These are phyloP conservation scores for Backusella luteola DNA, from an alignment of 192 early-diverging fungal species.

Conservation along the genomic window DNA sequence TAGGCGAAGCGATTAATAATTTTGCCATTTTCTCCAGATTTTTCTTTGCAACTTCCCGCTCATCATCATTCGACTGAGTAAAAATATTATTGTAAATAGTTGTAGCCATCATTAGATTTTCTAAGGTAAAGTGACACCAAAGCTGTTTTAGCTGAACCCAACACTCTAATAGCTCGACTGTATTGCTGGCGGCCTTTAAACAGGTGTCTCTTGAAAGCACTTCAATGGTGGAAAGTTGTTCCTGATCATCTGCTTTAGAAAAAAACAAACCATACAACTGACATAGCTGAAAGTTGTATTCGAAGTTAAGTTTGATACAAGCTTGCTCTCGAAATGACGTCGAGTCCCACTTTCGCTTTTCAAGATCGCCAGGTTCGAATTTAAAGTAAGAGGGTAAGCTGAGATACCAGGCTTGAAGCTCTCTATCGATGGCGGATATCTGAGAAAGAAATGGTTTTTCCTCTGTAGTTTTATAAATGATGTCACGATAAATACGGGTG, in stretches of 20 bases:
- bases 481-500: slow-evolving; percentile 30
- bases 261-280: slow-evolving; percentile 35
- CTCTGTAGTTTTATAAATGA: slow-evolving; percentile 21
- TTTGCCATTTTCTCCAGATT: slow-evolving; percentile 14
- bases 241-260: slow-evolving; percentile 10
- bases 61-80: background rate
- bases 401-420: slow-evolving; percentile 28
- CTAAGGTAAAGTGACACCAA: slow-evolving; percentile 42
- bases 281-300: slow-evolving; percentile 37
- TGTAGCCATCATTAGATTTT: slow-evolving; percentile 25
- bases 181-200: slow-evolving; percentile 24
- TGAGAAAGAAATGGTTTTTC: slow-evolving; percentile 21
- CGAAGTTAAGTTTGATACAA: slow-evolving; percentile 36
- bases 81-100: slow-evolving; percentile 25
- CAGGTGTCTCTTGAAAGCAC: slow-evolving; percentile 25
- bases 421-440: slow-evolving; percentile 28
- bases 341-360: slow-evolving; percentile 12
- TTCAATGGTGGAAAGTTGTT: slow-evolving; percentile 16
- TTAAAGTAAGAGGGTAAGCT: slow-evolving; percentile 29
- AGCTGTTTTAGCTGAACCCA: slow-evolving; percentile 28
- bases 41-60: slow-evolving; percentile 2
- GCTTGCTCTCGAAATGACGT: slow-evolving; percentile 37
- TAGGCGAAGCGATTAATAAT: slow-evolving; percentile 16
- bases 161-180: slow-evolving; percentile 27
- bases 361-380: slow-evolving; percentile 15